Evolutionary conservation across 345 rosid genomes (phyloP).

Genomic region (Rhizophora apiculata): DNA sequence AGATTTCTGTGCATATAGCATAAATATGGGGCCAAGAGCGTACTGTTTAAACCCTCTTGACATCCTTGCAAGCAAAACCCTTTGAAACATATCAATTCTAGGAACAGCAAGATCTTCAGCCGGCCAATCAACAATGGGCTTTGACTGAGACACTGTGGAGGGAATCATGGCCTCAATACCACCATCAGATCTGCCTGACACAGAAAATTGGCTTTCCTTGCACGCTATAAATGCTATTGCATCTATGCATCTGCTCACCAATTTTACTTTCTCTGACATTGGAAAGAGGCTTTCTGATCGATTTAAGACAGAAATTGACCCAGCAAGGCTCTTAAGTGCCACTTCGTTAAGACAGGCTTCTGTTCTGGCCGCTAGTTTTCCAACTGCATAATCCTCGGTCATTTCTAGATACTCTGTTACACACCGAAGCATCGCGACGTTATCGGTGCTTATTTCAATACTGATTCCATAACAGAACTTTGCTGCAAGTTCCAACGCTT

Average conservation of each 20-base stretch:
- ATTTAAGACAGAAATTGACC: conserved; percentile 64
- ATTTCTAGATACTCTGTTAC: conserved; percentile 2
- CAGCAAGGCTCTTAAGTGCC: conserved; percentile 62
- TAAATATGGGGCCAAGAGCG: conserved; percentile 84
- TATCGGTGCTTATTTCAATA: conserved; percentile 71
- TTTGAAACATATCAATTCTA: conserved; percentile 73
- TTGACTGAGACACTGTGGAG: conserved; percentile 30
- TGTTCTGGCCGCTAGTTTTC: conserved; percentile 37
- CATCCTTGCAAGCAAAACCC: conserved; percentile 73
- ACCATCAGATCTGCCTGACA: conserved; percentile 40
- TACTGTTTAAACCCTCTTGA: conserved; percentile 80
- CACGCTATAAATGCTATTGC: conserved; percentile 72
- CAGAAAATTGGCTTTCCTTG: conserved; percentile 63
- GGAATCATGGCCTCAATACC: conserved; percentile 35
- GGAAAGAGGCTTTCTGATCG: conserved; percentile 50
- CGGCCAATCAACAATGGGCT: conserved; percentile 81
- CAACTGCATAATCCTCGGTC: too few relatives aligned
- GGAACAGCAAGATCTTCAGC: conserved; percentile 79
- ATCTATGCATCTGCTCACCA: conserved; percentile 57
- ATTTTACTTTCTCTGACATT: conserved; percentile 69
- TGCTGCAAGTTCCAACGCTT: conserved; percentile 81
- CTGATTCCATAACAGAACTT: conserved; percentile 91
- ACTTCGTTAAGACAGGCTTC: conserved; percentile 80
- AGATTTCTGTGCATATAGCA: conserved; percentile 91
- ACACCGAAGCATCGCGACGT: conserved; percentile 73